Evolutionary conservation across 2,329 filamentous ascomycete genomes (phyloP), one percentile per base, ranked within the genome.

Genomic region (Colletotrichum australisinense): DNA sequence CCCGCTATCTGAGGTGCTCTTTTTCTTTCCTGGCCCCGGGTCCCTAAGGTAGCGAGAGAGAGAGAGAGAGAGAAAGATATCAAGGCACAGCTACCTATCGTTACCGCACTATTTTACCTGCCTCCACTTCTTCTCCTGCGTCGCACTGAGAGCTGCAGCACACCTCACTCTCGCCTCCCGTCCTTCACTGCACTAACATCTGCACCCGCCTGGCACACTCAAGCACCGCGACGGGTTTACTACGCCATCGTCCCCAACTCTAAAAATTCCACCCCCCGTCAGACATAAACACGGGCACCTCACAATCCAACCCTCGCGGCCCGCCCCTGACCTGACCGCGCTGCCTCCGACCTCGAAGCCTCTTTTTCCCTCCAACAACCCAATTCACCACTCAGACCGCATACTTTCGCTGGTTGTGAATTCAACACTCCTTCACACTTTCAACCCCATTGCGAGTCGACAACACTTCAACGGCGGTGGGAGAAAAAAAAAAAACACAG

Each of bases 171-270:
- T 60, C 38, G 53, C 62, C 35, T 59, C 38, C 30, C 30, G 30
- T 32, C 30, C 24, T 55, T 38, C 52, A 56, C 38, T 57, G 16
- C 67, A 52, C 53, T 49, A 38, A 11, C 35, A 42, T 4, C 38
- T 42, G 49, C 32, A 64, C 56, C 62, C 67, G 35, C 59, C 62
- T 65, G 28, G 62, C 56, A 71, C 62, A 71, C 62, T 71, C 67
- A 58, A 67, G 67, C 60, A 71, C 60, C 49, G 62, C 67, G 71
- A 66, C 71, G 52, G 69, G 52, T 32, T 73, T 56, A 62, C 72
- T 72, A 72, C 72, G 62, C 72, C 68, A 74, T 74, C 68, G 69
- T 72, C 63, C 56, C 72, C 72, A 74, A 74, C 72, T 74, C 69
- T 74, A 72, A 74, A 74, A 74, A 74, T 73, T 72, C 58, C 72